Conservation (phyloP, 2,329 filamentous ascomycete genomes). For the Colletotrichum musae region DNA sequence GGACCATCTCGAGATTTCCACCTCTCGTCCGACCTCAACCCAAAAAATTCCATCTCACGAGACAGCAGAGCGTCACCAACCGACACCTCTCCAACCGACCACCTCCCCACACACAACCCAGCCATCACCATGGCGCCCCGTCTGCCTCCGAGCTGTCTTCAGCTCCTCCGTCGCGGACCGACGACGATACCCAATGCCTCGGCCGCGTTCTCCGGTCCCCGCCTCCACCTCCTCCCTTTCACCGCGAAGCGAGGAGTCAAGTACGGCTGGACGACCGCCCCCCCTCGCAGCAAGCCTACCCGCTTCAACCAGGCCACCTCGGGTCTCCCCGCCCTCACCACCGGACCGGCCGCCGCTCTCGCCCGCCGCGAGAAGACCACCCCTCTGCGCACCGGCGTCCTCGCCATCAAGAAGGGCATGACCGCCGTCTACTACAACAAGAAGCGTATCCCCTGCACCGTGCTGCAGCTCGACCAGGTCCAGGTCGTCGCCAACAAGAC, state of each 20-base stretch:
- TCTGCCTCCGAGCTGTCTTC: conserved; percentile 40
- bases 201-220: conserved; percentile 37
- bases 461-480: conserved; percentile 93
- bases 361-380: conserved; percentile 71
- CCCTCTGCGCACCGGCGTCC: conserved; percentile 81
- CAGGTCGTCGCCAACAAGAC: conserved; percentile 93
- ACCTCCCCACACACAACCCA: not conserved
- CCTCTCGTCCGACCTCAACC: conserved; percentile 34
- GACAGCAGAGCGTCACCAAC: conserved; percentile 10
- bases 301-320: conserved; percentile 73
- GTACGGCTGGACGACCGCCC: conserved; percentile 73
- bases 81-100: conserved; percentile 14
- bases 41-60: conserved; percentile 41
- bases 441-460: conserved; percentile 86
- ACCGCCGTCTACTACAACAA: conserved; percentile 89
- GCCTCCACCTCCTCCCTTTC: conserved; percentile 61
- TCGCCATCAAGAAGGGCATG: conserved; percentile 96
- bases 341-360: conserved; percentile 73
- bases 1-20: conserved; percentile 36
- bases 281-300: conserved; percentile 63
- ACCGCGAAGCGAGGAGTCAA: conserved; percentile 66
- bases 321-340: conserved; percentile 69
- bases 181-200: conserved; percentile 29
- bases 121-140: conserved; percentile 41
- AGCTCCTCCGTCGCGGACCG: conserved; percentile 35